Conservation (phyloP, 495 filamentous ascomycete genomes). For the Margaritispora aquatica region DNA sequence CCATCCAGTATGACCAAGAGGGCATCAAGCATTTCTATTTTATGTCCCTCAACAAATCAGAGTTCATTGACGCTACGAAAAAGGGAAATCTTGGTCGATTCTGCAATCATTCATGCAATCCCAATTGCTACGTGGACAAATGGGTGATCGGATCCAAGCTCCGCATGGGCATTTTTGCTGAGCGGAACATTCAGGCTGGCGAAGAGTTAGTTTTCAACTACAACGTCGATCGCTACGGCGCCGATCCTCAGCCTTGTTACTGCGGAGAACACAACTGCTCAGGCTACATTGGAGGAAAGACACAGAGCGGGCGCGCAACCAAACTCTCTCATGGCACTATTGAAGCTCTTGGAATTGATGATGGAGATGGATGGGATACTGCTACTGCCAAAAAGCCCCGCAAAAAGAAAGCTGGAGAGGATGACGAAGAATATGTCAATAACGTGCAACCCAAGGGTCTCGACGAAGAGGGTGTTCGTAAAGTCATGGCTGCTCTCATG, state of each 20-base stretch:
- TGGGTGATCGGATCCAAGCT: slow-evolving; percentile 98
- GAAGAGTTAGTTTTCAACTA: slow-evolving; percentile 99
- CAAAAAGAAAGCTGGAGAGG: slow-evolving; percentile 90
- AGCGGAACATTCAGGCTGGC: slow-evolving; percentile 76
- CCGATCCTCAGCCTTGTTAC: slow-evolving; percentile 93
- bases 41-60: slow-evolving; percentile 94
- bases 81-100: slow-evolving; percentile 94
- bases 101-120: slow-evolving; percentile 98
- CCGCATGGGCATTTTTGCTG: slow-evolving; percentile 98
- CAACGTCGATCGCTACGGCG: slow-evolving; percentile 97
- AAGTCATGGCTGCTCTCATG: slow-evolving; percentile 98
- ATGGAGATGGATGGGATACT: slow-evolving; percentile 86
- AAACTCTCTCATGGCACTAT: slow-evolving; percentile 87
- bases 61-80: slow-evolving; percentile 97
- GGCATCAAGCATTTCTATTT: slow-evolving; percentile 99
- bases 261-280: slow-evolving; percentile 93
- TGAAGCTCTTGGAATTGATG: slow-evolving; percentile 93
- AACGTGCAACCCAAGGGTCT: slow-evolving; percentile 78
- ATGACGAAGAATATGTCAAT: slow-evolving; percentile 95
- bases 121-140: slow-evolving; percentile 98
- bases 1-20: slow-evolving; percentile 86
- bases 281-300: slow-evolving; percentile 94
- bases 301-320: slow-evolving; percentile 91
- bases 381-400: slow-evolving; percentile 80
- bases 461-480: slow-evolving; percentile 83